A percentile compares a stretch with the other conserved stretches of the same genome.
These are phyloP conservation scores for Plectosphaerella plurivora DNA, from an alignment of 2,329 filamentous ascomycete genomes.

Conservation along the genomic window DNA sequence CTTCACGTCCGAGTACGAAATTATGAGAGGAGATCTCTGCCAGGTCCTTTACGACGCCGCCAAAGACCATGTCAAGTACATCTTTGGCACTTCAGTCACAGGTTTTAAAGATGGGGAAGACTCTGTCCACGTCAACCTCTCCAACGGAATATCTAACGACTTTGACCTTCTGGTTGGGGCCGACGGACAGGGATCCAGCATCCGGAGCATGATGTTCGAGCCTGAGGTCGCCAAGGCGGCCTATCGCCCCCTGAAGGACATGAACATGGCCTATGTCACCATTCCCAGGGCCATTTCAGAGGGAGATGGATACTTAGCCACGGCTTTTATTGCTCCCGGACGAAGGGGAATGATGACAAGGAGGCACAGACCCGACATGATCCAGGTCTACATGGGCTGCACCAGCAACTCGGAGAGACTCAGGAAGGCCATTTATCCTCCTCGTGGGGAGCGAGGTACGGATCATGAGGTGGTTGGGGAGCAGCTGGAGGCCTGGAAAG, in stretches of 20 bases:
- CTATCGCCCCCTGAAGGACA: conserved; percentile 11
- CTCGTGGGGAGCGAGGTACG: conserved; percentile 13
- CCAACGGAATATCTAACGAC: conserved; percentile 31
- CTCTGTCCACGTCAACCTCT: conserved; percentile 25
- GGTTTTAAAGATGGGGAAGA: conserved; percentile 13
- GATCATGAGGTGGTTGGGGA: conserved; percentile 21
- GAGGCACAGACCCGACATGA: conserved; percentile 26
- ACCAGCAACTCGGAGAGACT: conserved; percentile 17
- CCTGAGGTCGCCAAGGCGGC: conserved; percentile 12
- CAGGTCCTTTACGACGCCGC: conserved; percentile 33
- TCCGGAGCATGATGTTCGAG: conserved; percentile 31
- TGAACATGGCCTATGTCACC: conserved; percentile 20
- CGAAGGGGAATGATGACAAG: conserved; percentile 34
- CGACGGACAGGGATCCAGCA: conserved; percentile 46
- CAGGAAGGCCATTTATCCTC: conserved; percentile 17
- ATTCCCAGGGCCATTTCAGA: conserved; percentile 16
- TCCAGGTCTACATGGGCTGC: conserved; percentile 33
- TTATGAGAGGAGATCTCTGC: conserved; percentile 49
- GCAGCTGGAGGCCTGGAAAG: conserved; percentile 28
- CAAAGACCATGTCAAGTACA: conserved; percentile 18
- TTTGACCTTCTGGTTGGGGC: conserved; percentile 51
- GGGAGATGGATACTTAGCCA: conserved; percentile 30
- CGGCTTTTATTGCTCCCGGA: conserved; percentile 27
- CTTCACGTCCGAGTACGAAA: conserved; percentile 47
- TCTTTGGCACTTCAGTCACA: conserved; percentile 25